Evolutionary conservation across 768 basidiomycete genomes (phyloP).

Genomic region (Auricularia heimuer): DNA sequence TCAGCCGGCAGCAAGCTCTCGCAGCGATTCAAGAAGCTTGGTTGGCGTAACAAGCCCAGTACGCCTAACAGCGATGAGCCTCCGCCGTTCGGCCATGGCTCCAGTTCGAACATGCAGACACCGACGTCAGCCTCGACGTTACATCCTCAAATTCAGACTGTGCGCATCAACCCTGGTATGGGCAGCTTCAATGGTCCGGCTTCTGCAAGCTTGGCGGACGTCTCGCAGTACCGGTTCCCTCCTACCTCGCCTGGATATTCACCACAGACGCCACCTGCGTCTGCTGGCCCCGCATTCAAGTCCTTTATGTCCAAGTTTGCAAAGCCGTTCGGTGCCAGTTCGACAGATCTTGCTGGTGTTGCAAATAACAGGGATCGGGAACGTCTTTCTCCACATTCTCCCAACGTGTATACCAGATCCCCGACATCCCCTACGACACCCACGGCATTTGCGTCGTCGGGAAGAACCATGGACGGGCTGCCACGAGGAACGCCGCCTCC

Average conservation of each 20-base stretch:
- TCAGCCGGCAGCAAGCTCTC: conserved; percentile 40
- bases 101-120: neutral
- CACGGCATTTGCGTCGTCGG: neutral
- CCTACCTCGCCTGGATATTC: conserved; percentile 24
- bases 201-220: conserved; percentile 40
- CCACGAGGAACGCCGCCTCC: conserved; percentile 3
- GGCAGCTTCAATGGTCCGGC: conserved; percentile 27
- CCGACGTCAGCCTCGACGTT: neutral
- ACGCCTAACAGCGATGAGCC: conserved; percentile 39
- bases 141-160: conserved; percentile 25
- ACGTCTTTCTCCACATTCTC: conserved; percentile 26
- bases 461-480: neutral
- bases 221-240: conserved; percentile 43
- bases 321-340: neutral
- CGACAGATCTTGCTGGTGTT: neutral
- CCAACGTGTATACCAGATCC: conserved; percentile 15
- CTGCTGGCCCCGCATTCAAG: conserved; percentile 63
- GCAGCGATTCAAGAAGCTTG: conserved; percentile 61
- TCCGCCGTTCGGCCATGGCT: neutral
- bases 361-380: conserved; percentile 16
- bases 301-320: conserved; percentile 71
- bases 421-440: conserved; percentile 8
- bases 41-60: conserved; percentile 47
- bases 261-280: conserved; percentile 53
- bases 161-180: conserved; percentile 17